Base-by-base conservation (phyloP, 1,139 yeast genomes). In the Blastobotrys capitulatus region DNA sequence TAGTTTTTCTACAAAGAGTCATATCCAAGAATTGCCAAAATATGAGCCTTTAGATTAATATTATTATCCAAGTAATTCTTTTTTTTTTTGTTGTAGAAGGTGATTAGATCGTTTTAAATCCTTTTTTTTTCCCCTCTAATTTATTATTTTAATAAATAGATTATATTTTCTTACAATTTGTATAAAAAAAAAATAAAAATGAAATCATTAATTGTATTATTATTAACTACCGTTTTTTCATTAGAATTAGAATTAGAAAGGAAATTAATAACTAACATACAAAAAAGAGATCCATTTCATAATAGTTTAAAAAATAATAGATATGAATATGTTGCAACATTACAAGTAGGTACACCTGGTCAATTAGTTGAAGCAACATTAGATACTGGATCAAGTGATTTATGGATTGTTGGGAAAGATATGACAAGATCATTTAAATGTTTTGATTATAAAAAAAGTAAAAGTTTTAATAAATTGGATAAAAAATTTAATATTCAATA, bases 341-440 rank as follows among this genome's bases (percentile, higher is more conserved):
- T 57, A 7, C 49, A 42, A 15, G 42, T 59, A n/a, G 62, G 62
- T 3, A 51, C 58, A 34, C 62, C 62, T 22, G 49, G 53, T 16
- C 62, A 58, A 50, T 22, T 26, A 20, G 52, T 57, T 38, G 44
- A 51, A 26, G 53, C 55, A n/a, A 45, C 58, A n/a, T 62, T 83
- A 42, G 89, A 83, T 60, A 80, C 88, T 4, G 88, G 88, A 0
- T 80, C 86, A 3, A 74, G 86, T 5, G 88, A 82, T 62, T 68
- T 81, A 53, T 82, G 87, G 87, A 75, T 82, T 19, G 60, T 39
- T 38, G 35, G 42, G 13, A 27, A 34, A 18, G 18, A 16, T 10
- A 15, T 10, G 13, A 25, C 27, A 4, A 13, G 19, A 13, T 22
- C 27, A 12, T 37, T 4, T 15, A 29, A 9, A 29, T 29, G 32